phyloP scores from a whole-genome alignment of 106 monocot species.

The Agapanthus africanus region DNA sequence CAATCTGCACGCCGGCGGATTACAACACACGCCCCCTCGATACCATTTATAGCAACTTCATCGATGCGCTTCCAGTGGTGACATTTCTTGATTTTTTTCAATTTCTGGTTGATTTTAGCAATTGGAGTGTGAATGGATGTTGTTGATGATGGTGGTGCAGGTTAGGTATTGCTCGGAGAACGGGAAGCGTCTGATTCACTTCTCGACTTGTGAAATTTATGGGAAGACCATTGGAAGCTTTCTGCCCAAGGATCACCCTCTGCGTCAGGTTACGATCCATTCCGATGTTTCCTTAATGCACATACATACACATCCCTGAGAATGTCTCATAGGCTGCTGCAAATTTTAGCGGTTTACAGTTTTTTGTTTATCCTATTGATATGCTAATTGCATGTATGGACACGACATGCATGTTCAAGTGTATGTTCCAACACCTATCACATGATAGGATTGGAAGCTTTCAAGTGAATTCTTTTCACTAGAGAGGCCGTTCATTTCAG shows the following conservation, averaged over 20 bases:
- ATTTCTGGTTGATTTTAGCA: not conserved
- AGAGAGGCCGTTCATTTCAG: no score
- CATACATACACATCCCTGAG: no score
- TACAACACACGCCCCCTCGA: constrained; percentile 74
- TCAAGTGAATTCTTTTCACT: no score
- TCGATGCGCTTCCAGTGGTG: constrained; percentile 72
- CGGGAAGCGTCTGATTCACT: constrained; percentile 58
- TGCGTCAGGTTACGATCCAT: constrained; percentile 36
- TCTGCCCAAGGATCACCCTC: constrained; percentile 61
- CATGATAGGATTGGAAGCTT: no score
- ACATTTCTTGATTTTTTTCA: no score
- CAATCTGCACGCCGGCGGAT: constrained; percentile 73
- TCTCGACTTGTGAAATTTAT: constrained; percentile 68
- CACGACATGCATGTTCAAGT: no score
- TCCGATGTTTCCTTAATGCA: no score
- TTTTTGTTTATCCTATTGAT: no score
- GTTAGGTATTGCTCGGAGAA: constrained; percentile 68
- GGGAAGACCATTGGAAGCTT: constrained; percentile 71
- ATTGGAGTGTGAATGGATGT: not conserved
- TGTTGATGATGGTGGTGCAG: constrained; percentile 18
- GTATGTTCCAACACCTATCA: no score
- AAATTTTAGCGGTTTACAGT: no score
- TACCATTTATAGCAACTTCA: constrained; percentile 78
- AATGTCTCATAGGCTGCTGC: no score
- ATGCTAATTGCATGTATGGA: no score